Evolutionary conservation across 2,329 filamentous ascomycete genomes (phyloP).

Genomic region (Capronia epimyces): DNA sequence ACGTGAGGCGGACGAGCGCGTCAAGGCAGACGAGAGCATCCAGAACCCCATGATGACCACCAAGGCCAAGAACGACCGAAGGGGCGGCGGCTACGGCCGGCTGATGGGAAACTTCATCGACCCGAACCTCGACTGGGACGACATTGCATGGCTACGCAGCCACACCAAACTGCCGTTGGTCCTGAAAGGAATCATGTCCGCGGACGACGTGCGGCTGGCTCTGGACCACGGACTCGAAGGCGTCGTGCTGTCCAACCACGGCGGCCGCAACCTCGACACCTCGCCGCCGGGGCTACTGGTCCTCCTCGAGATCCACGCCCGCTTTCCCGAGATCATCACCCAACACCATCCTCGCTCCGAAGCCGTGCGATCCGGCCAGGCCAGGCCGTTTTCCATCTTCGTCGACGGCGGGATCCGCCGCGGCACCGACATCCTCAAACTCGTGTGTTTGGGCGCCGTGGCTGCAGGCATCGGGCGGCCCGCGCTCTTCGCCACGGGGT

Average conservation of each 20-base stretch:
- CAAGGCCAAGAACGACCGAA: conserved; percentile 45
- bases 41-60: conserved; percentile 31
- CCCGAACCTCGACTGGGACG: conserved; percentile 49
- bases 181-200: conserved; percentile 54
- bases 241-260: conserved; percentile 55
- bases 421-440: conserved; percentile 53
- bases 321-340: conserved; percentile 48
- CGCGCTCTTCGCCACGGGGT: conserved; percentile 50
- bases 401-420: conserved; percentile 48
- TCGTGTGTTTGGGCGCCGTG: conserved; percentile 49
- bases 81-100: conserved; percentile 51
- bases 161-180: conserved; percentile 50
- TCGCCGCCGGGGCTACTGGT: conserved; percentile 47
- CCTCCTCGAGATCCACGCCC: conserved; percentile 48
- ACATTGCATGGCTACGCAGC: conserved; percentile 49
- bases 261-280: conserved; percentile 54
- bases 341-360: conserved; percentile 29
- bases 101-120: conserved; percentile 53
- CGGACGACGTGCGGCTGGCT: conserved; percentile 52
- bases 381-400: conserved; percentile 43
- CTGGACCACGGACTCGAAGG: conserved; percentile 50
- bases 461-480: conserved; percentile 52
- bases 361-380: conserved; percentile 18
- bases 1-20: conserved; percentile 54
- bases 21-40: conserved; percentile 44